Base-by-base conservation (phyloP, 768 basidiomycete genomes). In the Lentinula sp. region DNA sequence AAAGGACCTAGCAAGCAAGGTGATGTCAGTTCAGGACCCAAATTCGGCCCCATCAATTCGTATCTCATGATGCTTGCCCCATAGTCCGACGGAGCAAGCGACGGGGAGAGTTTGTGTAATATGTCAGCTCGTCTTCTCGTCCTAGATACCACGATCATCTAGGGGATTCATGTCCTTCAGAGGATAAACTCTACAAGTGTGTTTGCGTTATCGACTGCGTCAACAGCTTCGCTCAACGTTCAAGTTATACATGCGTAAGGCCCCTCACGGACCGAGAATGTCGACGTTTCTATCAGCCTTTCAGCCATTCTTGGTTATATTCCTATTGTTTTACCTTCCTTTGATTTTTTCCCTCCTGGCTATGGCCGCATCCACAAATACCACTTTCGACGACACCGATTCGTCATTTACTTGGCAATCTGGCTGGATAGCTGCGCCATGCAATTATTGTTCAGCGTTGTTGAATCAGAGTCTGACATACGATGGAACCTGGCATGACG, bases 401-500 rank as follows among this genome's bases (percentile, higher is more conserved):
- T 23, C 55, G 20, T n/a, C n/a, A 6, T 56, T 56, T 41, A 42
- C 39, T 32, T 56, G 23, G 37, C 18, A 33, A 28, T 28, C 55
- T 10, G 55, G 41, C 18, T 56, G 55, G 55, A 15, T 23, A 33
- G 55, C 55, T 18, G 18, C 37, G 3, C 55, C 55, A 15, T 56
- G 55, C 55, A 28, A 43, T 41, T 56, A 42, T 23, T 56, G 55
- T 45, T 41, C 55, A 3, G 55, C 55, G 28, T 23, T 41, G 15
- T 23, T 56, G 23, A 56, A 56, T 16, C 18, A 42, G 10, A 56
- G 55, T 33, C 15, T 56, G 20, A 56, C 55, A 9, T 56, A 23
- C 41, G 20, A 56, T 12, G 55, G 55, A 15, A 56, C 55, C 18
- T 56, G 55, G 55, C 55, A 56, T 15, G 55, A 56, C 28, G 55